Conservation (phyloP, 164 flowering plant species). For the Pachysandra terminalis region DNA sequence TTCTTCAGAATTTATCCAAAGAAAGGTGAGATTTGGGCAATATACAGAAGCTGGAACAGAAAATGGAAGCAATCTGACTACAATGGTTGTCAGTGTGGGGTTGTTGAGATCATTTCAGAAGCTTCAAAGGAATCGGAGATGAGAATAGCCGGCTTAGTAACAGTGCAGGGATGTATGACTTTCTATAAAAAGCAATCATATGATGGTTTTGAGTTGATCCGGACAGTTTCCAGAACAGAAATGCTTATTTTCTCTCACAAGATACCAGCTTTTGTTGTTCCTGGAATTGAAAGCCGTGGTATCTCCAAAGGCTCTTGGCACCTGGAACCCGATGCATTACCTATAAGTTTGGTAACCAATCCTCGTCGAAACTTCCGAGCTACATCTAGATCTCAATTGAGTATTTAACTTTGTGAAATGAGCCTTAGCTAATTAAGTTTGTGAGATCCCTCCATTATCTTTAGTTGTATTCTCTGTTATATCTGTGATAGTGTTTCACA, state of each 20-base stretch:
- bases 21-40: conserved; percentile 62
- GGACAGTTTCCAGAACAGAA: conserved; percentile 22
- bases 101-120: conserved; percentile 43
- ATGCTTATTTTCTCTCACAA: conserved; percentile 48
- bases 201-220: conserved; percentile 33
- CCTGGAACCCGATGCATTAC: conserved; percentile 53
- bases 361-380: too few species aligned
- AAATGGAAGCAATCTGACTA: conserved; percentile 35
- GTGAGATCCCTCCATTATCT: too few species aligned
- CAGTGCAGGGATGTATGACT: conserved; percentile 33
- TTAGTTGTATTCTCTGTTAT: too few species aligned
- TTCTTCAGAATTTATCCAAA: conserved; percentile 38
- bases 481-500: too few species aligned
- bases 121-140: conserved; percentile 25
- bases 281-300: conserved; percentile 35
- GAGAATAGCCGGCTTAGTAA: conserved; percentile 22
- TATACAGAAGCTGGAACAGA: conserved; percentile 41
- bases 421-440: too few species aligned
- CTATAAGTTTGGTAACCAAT: conserved; percentile 17
- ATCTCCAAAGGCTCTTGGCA: conserved; percentile 50
- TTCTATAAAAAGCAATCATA: conserved; percentile 31
- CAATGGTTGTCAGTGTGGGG: conserved; percentile 12
- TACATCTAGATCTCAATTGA: too few species aligned
- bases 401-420: too few species aligned
- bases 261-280: conserved; percentile 37